These are phyloP conservation scores for Camelina neglecta DNA, from an alignment of 345 rosid genomes.

Conservation along the genomic window DNA sequence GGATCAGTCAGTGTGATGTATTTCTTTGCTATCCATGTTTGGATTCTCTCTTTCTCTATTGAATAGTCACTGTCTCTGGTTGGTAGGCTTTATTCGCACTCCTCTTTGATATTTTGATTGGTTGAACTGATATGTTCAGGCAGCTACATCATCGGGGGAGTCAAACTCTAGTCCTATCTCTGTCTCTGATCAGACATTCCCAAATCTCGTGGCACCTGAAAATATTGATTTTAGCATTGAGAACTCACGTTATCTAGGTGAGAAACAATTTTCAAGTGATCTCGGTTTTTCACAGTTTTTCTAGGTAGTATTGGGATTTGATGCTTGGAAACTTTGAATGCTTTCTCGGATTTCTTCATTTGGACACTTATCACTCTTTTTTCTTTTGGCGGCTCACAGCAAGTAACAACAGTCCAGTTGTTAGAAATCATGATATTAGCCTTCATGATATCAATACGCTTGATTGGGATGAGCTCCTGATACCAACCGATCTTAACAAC, in stretches of 20 bases:
- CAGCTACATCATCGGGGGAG: constrained; percentile 74
- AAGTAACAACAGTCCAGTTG: constrained; percentile 52
- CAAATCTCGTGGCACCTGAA: constrained; percentile 55
- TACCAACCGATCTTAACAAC: constrained; percentile 54
- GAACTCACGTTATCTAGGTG: constrained; percentile 47
- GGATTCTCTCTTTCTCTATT: constrained; percentile 11
- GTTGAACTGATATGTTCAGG: constrained; percentile 56
- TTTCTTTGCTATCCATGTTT: constrained; percentile 19
- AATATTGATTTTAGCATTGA: constrained; percentile 66
- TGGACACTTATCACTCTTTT: constrained; percentile 28
- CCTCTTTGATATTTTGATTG: constrained; percentile 14
- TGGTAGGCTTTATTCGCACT: constrained; percentile 16
- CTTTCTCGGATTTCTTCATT: constrained; percentile 10
- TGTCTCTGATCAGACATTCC: constrained; percentile 65
- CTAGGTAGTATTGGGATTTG: neutral
- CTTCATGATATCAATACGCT: constrained; percentile 95
- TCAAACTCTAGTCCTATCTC: constrained; percentile 82
- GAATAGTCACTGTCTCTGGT: constrained; percentile 10
- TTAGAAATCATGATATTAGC: constrained; percentile 62
- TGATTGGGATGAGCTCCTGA: constrained; percentile 94
- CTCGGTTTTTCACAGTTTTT: constrained; percentile 16
- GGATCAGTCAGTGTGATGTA: neutral
- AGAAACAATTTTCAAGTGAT: constrained; percentile 45
- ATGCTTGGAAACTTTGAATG: neutral
- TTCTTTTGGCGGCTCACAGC: constrained; percentile 54